Evolutionary conservation across 164 flowering plant genomes (phyloP), one percentile per base, ranked within the genome.

Genomic region (Nymphaea colorata): DNA sequence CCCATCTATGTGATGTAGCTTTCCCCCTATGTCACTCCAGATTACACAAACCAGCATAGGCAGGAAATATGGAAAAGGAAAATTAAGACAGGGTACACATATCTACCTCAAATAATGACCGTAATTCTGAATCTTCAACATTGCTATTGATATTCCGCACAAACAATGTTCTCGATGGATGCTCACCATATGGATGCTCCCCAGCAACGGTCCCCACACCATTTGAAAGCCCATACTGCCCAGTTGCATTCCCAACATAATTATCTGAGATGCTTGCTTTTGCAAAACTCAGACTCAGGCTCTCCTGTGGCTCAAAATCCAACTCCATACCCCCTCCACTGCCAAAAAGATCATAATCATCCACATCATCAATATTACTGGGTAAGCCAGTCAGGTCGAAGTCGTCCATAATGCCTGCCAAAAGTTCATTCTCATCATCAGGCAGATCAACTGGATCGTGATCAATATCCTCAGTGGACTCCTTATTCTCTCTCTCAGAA

Each of bases 111-210:
- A 95, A 95, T 43, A 95, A 89, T 53, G 82, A 68, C 73, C 74
- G 84, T 68, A 95, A 78, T 76, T 95, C 99, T 16, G 89, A 82
- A 70, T 95, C 99, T 76, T 95, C 99, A 64, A 95, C 97, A 75
- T 90, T 92, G 70, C 99, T 95, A 74, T 95, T 95, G 17, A 95
- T 95, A 71, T 95, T 95, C 36, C 99, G 85, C 66, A 95, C 99
- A 77, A 95, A 95, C 69, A 95, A 76, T 59, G 99, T 95, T 74
- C 99, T 84, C 2, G 99, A 95, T 65, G 99, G 99, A 80, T 92
- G 99, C 78, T 95, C 98, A 5, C 99, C 99, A 73, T 82, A 92
- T 18, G 98, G 99, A 75, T 95, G 99, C 65, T 95, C 99, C 17
- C 99, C 98, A 53, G 90, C 87, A 79, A 90, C 87, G 55, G 88